Conservation (phyloP, 2,329 filamentous ascomycete species). For the Aureobasidium uvarum region DNA sequence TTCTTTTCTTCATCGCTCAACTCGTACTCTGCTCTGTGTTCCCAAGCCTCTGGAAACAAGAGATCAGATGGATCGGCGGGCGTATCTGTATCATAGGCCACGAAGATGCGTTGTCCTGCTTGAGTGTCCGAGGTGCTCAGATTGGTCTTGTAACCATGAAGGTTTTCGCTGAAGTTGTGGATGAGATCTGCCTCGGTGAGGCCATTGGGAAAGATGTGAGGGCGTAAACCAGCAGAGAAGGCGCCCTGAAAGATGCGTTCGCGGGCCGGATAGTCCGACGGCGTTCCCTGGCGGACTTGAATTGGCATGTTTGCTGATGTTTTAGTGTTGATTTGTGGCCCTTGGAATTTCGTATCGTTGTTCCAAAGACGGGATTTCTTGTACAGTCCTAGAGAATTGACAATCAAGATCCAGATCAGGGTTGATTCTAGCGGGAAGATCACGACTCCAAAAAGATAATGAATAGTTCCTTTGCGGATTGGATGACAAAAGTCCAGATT, state of each 20-base stretch:
- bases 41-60: conserved; percentile 8
- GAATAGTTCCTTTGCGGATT: background rate
- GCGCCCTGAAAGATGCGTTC: conserved; percentile 32
- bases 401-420: background rate
- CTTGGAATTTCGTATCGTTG: background rate
- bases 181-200: conserved; percentile 28
- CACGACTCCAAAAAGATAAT: background rate
- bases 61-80: conserved; percentile 12
- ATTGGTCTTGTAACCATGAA: conserved; percentile 18
- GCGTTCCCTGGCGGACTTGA: conserved; percentile 33
- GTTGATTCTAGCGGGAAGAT: background rate
- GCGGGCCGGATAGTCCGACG: conserved; percentile 33
- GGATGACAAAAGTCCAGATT: background rate
- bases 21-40: conserved; percentile 4
- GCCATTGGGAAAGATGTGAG: conserved; percentile 37
- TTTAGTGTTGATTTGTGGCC: background rate
- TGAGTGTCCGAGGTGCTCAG: conserved; percentile 15
- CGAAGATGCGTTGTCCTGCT: conserved; percentile 8
- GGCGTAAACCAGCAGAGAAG: conserved; percentile 35
- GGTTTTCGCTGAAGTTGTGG: conserved; percentile 24
- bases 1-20: conserved; percentile 1
- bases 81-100: conserved; percentile 21
- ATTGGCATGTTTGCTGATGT: conserved; percentile 32
- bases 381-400: no score
- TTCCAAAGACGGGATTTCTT: no score